Evolutionary conservation across 768 basidiomycete species (phyloP), one percentile per base, ranked within the genome.

Genomic region (Termitomyces sp.): DNA sequence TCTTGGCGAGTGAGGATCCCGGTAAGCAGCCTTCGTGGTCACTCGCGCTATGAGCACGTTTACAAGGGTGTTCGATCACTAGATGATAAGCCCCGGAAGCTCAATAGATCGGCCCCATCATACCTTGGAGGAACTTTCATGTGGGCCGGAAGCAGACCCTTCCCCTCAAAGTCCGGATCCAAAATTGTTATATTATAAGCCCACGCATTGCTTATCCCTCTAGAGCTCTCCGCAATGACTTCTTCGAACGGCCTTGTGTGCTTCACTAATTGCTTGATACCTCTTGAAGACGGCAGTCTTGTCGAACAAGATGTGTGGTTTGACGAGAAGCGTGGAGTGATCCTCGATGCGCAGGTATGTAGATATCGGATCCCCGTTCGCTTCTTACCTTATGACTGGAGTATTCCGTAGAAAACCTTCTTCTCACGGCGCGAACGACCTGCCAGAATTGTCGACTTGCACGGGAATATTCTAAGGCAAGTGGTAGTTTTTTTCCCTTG

Each of bases 221-320:
- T n/a, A 51, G 48, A 60, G 27, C 48, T 53, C 14, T 50, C 46
- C 34, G 43, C 63, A 41, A 80, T 78, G 77, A 65, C 74, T 58
- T 75, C 79, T 51, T 42, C 74, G 4, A 91, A 92, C 70, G 83
- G 82, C 45, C 78, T 94, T 25, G 73, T 92, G 50, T 90, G 92
- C 72, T 92, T 95, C 73, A 94, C 92, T 38, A 94, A 95, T 71
- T 92, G 92, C 63, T 70, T 89, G 55, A 76, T 95, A 25, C 85
- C 89, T 1, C 81, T 79, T 54, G 91, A 94, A 68, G 90, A 94
- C 65, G 92, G 92, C 17, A 82, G 77, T 50, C 77, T 94, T 17
- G 69, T 87, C 35, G 76, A 86, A 67, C 82, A 84, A 64, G 90
- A 93, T 64, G 74, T 94, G 19, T 93, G 90, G 91, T 81, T 94